A percentile compares a stretch with the other conserved stretches of the same genome.
These are phyloP conservation scores for Ilex aquifolium DNA, from an alignment of 257 asterid species.

Conservation along the genomic window DNA sequence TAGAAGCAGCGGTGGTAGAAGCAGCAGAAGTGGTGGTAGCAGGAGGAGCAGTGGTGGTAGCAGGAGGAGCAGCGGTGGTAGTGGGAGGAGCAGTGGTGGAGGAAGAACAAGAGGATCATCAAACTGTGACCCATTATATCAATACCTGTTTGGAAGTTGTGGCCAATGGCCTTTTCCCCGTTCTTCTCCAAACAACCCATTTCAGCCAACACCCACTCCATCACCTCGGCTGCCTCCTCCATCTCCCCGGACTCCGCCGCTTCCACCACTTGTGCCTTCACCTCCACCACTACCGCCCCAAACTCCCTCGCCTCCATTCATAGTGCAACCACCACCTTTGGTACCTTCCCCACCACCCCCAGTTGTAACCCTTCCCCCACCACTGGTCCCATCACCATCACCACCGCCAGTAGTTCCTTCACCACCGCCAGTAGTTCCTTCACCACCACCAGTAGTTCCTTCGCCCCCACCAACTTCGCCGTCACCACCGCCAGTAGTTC, in stretches of 20 bases:
- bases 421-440: too few species aligned
- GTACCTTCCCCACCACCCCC: slow-evolving; percentile 19
- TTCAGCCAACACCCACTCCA: slow-evolving; percentile 17
- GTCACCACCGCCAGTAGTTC: too few species aligned
- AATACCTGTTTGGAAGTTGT: slow-evolving; percentile 25
- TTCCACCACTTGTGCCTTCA: slow-evolving; percentile 16
- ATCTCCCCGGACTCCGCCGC: slow-evolving; percentile 19
- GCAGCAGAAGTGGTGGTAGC: slow-evolving; percentile 2
- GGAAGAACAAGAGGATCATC: slow-evolving; percentile 8
- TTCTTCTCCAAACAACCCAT: slow-evolving; percentile 23
- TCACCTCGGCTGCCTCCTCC: too few species aligned
- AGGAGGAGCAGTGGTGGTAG: slow-evolving; percentile 8
- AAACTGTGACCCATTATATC: slow-evolving; percentile 29
- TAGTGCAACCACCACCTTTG: slow-evolving; percentile 6
- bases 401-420: too few species aligned
- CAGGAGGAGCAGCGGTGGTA: slow-evolving; percentile 9
- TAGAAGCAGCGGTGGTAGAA: slow-evolving; percentile 17
- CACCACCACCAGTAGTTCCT: too few species aligned
- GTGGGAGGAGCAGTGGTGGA: slow-evolving; percentile 1
- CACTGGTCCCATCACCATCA: background rate
- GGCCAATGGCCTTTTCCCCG: slow-evolving; percentile 37
- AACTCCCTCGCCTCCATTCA: slow-evolving; percentile 25
- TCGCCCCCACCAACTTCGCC: too few species aligned
- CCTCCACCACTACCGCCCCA: slow-evolving; percentile 16
- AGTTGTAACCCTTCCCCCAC: background rate